Evolutionary conservation across 78 protist genomes (phyloP).

Genomic region (Dictyostelium purpureum): DNA sequence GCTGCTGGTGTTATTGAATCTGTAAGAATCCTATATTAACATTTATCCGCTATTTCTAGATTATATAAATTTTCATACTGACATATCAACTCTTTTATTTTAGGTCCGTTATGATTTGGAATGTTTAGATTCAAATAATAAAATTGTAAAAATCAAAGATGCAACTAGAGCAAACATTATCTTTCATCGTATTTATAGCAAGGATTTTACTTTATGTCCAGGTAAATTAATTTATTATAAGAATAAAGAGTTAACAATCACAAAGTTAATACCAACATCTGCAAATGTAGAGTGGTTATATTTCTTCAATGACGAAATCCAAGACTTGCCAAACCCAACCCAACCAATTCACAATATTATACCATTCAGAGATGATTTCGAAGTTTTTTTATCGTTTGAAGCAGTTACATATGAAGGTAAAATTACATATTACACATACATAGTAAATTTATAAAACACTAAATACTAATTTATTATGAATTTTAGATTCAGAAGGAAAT

Average conservation of each 20-base stretch:
- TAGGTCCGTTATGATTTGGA: neutral
- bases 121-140: neutral
- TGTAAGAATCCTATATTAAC: neutral
- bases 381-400: neutral
- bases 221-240: neutral
- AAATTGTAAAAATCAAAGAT: neutral
- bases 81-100: neutral
- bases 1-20: neutral
- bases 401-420: slow-evolving; percentile 7
- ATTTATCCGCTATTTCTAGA: neutral
- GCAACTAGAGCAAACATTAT: neutral
- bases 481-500: slow-evolving; percentile 1
- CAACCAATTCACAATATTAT: slow-evolving; percentile 3
- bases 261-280: neutral
- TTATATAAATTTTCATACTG: neutral
- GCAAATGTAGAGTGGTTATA: neutral
- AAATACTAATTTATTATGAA: neutral
- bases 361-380: neutral
- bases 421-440: neutral
- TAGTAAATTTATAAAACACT: neutral
- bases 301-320: neutral
- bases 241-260: neutral
- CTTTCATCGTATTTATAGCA: neutral
- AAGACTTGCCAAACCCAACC: neutral
- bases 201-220: neutral